Evolutionary conservation across 176 grass and related monocot species (phyloP).

Genomic region (Coix lacrymajobi): DNA sequence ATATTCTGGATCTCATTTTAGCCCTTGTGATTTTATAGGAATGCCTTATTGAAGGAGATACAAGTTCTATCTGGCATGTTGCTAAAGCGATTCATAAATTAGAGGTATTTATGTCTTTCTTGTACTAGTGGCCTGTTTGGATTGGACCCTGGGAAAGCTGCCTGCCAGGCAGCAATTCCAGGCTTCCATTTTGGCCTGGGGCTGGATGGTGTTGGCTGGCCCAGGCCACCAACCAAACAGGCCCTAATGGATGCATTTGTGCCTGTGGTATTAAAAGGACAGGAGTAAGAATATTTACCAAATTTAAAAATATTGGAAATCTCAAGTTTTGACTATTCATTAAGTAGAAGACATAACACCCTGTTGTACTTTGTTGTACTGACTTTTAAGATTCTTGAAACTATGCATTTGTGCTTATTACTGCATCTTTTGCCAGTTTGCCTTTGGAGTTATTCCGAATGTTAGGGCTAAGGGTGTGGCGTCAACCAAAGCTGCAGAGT

Average conservation of each 20-base stretch:
- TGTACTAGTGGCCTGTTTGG: not conserved
- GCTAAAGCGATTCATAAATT: conserved; percentile 95
- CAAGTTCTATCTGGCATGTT: conserved; percentile 95
- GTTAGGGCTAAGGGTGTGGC: conserved; percentile 83
- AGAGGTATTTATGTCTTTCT: conserved; percentile 52
- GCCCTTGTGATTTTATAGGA: conserved; percentile 51
- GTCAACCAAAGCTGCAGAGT: conserved; percentile 76
- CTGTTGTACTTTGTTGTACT: not conserved
- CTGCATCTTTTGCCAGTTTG: conserved; percentile 58
- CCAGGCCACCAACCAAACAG: not conserved
- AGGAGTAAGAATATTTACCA: not conserved
- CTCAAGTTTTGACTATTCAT: not conserved
- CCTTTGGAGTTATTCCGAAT: conserved; percentile 89
- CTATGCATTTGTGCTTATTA: not conserved
- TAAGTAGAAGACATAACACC: not conserved
- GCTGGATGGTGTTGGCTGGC: not conserved
- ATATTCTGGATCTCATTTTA: conserved; percentile 17
- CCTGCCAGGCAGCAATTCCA: not conserved
- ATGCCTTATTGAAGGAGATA: conserved; percentile 81
- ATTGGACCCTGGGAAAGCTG: not conserved
- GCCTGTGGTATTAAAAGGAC: not conserved
- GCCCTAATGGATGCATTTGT: not conserved
- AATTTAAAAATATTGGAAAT: not conserved
- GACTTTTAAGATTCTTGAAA: conserved; percentile 4
- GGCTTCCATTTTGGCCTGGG: not conserved